phyloP scores from a whole-genome alignment of 2,329 filamentous ascomycete genomes.

The Penicillium sp. region DNA sequence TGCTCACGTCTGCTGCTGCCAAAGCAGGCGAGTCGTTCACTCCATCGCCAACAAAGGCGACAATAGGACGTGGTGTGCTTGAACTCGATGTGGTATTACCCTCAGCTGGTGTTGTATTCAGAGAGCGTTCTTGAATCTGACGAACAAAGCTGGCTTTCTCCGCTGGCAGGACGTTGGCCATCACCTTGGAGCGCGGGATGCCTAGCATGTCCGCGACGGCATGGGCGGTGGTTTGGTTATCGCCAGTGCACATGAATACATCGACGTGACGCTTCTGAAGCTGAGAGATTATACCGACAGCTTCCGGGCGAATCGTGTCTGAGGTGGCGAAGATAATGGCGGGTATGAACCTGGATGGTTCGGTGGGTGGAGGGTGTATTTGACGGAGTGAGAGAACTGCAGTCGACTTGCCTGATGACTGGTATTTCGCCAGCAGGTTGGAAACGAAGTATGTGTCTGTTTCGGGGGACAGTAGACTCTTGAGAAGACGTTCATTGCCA shows the following conservation, averaged over 20 bases:
- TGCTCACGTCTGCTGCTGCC: constrained; percentile 76
- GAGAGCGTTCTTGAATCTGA: constrained; percentile 34
- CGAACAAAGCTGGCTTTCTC: constrained; percentile 62
- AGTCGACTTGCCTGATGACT: constrained; percentile 46
- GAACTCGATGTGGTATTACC: neutral
- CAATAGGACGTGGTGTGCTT: constrained; percentile 50
- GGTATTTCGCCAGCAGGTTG: constrained; percentile 39
- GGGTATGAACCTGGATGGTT: constrained; percentile 45
- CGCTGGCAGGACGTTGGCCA: constrained; percentile 81
- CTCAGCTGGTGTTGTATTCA: neutral
- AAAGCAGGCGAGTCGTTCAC: constrained; percentile 85
- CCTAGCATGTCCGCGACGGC: constrained; percentile 75
- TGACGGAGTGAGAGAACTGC: constrained; percentile 45
- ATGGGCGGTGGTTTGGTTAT: constrained; percentile 79
- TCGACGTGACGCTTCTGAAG: constrained; percentile 66
- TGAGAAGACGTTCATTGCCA: constrained; percentile 58
- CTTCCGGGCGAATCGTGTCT: constrained; percentile 76
- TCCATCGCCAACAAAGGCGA: constrained; percentile 84
- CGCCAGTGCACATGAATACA: constrained; percentile 91
- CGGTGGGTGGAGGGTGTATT: constrained; percentile 13
- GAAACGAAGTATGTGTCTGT: constrained; percentile 37
- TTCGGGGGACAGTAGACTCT: constrained; percentile 31
- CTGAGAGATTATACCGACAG: constrained; percentile 61
- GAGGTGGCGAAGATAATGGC: constrained; percentile 71
- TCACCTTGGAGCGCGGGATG: constrained; percentile 71